Base-by-base conservation (phyloP, 202 grass and related monocot genomes). In the Schoenoplectus tabernaemontani region DNA sequence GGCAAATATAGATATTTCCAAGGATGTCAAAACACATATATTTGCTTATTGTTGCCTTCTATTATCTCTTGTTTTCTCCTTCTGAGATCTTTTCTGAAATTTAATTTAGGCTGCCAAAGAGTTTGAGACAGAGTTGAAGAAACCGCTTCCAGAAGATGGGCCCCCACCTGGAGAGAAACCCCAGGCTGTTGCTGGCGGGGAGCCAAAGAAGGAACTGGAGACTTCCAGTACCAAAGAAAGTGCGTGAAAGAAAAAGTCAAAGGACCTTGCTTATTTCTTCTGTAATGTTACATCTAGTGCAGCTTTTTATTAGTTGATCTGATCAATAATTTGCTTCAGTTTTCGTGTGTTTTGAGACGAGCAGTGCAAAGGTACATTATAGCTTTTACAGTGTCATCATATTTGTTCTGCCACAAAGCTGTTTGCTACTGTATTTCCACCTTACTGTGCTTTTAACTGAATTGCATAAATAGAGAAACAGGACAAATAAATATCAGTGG, bases 91-190 rank as follows among this genome's bases (percentile, higher is more conserved):
- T 15, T 22, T 5, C 13, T 78, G n/a, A 57, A 10, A 66, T 11
- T 62, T 36, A 2, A 46, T 54, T 54, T 82, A 93, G 91, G 91
- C 88, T 22, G 91, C 91, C 1, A 91, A 93, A 80, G 91, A 93
- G 30, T 93, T 93, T 7, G 91, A 93, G 79, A 73, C 82, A 0
- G 91, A 93, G 28, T 82, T 96, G 80, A 96, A 88, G 80, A 90
- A 87, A 63, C 77, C 88, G 20, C 84, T 86, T 1, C 76, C 41
- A 38, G 90, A 89, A 72, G 70, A 79, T 0, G 86, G 75, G 22
- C 57, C 85, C 24, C 72, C 86, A 56, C 92, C 90, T 41, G 72
- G 85, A 1, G 37, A 58, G 26, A 87, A 73, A 1, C 36, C 71
- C 0, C 81, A 81, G 5, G 77, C 79, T 0, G 77, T 90, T 19